These are phyloP conservation scores for Hura crepitans DNA, from an alignment of 441 rosid genomes.

Conservation along the genomic window DNA sequence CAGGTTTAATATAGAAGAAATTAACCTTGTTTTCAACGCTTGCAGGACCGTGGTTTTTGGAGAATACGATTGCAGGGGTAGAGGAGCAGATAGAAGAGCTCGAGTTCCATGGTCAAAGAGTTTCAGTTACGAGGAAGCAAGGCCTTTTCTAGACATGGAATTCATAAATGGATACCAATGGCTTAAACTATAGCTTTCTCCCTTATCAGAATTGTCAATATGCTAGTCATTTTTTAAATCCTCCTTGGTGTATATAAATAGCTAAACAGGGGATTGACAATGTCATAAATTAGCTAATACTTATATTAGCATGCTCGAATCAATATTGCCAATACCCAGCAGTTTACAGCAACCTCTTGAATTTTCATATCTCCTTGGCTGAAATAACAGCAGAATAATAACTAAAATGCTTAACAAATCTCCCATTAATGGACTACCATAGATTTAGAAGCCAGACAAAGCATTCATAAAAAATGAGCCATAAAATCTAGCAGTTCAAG, in stretches of 20 bases:
- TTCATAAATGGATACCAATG: slow-evolving; percentile 77
- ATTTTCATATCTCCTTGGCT: not conserved
- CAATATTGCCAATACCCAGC: not conserved
- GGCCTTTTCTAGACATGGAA: slow-evolving; percentile 47
- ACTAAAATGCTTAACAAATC: not conserved
- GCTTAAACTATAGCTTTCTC: slow-evolving; percentile 50
- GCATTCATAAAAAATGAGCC: not conserved
- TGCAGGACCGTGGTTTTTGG: slow-evolving; percentile 73
- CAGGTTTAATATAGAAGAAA: not conserved
- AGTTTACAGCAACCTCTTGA: not conserved
- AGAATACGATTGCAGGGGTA: slow-evolving; percentile 67
- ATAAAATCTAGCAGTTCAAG: not conserved
- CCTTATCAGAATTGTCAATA: not conserved
- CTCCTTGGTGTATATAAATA: not conserved
- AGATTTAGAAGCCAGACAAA: not conserved
- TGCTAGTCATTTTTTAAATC: slow-evolving; percentile 14
- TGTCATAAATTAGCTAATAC: not conserved
- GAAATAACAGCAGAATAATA: not conserved
- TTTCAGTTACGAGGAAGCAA: slow-evolving; percentile 46
- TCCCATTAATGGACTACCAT: no score
- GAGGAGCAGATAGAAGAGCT: slow-evolving; percentile 58
- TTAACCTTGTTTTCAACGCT: not conserved
- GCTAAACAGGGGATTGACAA: not conserved
- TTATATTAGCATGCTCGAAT: not conserved
- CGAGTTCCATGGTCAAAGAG: slow-evolving; percentile 72